A percentile compares a stretch with the other conserved stretches of the same genome.
Conservation (phyloP, 768 basidiomycete species). For the Macrolepiota fuliginosa region DNA sequence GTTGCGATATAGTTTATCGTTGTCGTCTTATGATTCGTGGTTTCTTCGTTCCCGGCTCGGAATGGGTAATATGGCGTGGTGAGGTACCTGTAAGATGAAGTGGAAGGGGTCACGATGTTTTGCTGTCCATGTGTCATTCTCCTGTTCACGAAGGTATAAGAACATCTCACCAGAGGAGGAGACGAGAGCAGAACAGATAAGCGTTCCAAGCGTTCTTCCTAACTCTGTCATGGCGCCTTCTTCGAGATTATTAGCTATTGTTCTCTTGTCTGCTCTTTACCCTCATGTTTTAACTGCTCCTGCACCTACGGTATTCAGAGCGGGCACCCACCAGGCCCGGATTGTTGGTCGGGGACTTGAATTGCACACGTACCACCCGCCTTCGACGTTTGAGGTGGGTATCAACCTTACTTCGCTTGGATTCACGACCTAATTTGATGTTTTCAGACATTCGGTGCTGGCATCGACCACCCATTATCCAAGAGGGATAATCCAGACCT, state of each 20-base stretch:
- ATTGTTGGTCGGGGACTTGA: conserved; percentile 26
- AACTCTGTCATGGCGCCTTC: background rate
- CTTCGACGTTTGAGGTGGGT: conserved; percentile 32
- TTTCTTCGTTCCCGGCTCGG: background rate
- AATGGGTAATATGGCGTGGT: background rate
- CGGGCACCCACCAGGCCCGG: conserved; percentile 26
- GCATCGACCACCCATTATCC: conserved; percentile 28
- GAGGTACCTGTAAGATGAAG: background rate
- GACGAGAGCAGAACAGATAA: background rate
- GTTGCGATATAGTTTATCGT: background rate
- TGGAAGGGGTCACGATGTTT: background rate
- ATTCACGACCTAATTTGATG: background rate
- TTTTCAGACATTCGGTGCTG: conserved; percentile 27
- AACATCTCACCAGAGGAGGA: background rate
- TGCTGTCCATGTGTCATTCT: conserved; percentile 1
- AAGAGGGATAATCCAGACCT: conserved; percentile 21
- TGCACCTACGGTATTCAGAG: background rate
- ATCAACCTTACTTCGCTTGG: background rate
- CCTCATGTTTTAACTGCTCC: conserved; percentile 1
- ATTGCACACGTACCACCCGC: conserved; percentile 35
- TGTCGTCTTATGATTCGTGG: background rate
- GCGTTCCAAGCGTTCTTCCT: background rate
- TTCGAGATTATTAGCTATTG: background rate
- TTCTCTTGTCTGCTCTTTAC: background rate
- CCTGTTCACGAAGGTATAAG: conserved; percentile 2